These are phyloP conservation scores for Capsella bursapastoris DNA, from an alignment of 345 rosid genomes.

Conservation along the genomic window DNA sequence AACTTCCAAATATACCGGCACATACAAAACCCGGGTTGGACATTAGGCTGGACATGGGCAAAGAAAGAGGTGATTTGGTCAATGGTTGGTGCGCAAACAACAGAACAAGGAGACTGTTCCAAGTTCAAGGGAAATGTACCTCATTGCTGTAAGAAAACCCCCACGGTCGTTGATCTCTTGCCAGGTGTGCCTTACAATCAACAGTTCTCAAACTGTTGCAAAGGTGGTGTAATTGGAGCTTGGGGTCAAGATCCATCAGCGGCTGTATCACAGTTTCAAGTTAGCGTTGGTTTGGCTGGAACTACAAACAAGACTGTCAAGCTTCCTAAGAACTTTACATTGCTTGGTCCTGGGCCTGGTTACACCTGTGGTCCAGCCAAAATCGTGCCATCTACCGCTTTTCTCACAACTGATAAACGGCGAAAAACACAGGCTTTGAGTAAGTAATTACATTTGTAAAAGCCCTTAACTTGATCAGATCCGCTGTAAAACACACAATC, in stretches of 20 bases:
- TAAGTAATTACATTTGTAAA: constrained; percentile 42
- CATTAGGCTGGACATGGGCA: constrained; percentile 88
- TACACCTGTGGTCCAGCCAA: constrained; percentile 91
- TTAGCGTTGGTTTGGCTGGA: constrained; percentile 75
- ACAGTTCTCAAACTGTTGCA: constrained; percentile 83
- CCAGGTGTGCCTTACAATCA: constrained; percentile 85
- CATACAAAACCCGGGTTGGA: constrained; percentile 84
- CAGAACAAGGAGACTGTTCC: constrained; percentile 96
- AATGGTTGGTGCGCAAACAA: constrained; percentile 78
- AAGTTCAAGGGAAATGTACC: constrained; percentile 86
- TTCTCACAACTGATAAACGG: constrained; percentile 65
- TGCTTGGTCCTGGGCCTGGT: constrained; percentile 84
- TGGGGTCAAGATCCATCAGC: constrained; percentile 85
- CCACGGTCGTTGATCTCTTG: constrained; percentile 74
- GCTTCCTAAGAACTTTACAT: constrained; percentile 86
- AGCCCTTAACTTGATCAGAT: background rate
- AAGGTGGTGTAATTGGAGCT: constrained; percentile 79
- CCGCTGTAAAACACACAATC: background rate
- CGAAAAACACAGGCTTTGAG: constrained; percentile 82
- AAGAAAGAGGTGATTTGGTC: constrained; percentile 90
- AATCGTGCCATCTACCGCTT: constrained; percentile 65
- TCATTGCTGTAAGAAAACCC: constrained; percentile 81
- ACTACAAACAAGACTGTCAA: constrained; percentile 83
- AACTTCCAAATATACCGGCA: constrained; percentile 83
- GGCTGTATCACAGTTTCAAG: constrained; percentile 74